phyloP scores from a whole-genome alignment of 1,284 basidiomycete species.

The Meira miltonrushii region DNA sequence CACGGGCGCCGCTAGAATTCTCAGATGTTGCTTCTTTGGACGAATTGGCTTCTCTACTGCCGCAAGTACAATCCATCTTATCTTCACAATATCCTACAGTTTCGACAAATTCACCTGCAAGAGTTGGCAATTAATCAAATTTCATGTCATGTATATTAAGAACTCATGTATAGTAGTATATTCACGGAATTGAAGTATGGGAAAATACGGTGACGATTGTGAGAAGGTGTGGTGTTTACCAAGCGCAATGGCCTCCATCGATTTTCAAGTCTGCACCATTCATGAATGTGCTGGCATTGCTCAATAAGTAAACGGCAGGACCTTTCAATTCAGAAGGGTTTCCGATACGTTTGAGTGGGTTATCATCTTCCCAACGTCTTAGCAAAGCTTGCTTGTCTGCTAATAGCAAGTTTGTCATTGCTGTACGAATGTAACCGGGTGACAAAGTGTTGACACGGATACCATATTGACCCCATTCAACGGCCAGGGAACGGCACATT shows the following conservation, averaged over 20 bases:
- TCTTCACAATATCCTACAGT: too few relatives aligned
- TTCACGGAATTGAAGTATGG: too few relatives aligned
- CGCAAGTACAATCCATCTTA: too few relatives aligned
- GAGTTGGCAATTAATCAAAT: too few relatives aligned
- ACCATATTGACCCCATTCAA: slow-evolving; percentile 8
- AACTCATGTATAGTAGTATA: too few relatives aligned
- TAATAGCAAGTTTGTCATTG: slow-evolving; percentile 10
- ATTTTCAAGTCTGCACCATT: slow-evolving; percentile 23
- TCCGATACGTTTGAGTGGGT: slow-evolving; percentile 10
- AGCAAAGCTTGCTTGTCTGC: slow-evolving; percentile 1
- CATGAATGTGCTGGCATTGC: slow-evolving; percentile 51
- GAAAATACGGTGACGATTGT: slow-evolving; percentile 14
- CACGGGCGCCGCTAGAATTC: too few relatives aligned
- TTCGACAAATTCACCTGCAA: too few relatives aligned
- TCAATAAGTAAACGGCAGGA: slow-evolving; percentile 54
- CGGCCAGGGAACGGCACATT: slow-evolving; percentile 6
- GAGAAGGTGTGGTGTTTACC: too few relatives aligned
- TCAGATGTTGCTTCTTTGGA: too few relatives aligned
- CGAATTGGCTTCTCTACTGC: too few relatives aligned
- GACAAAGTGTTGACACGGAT: slow-evolving; percentile 13
- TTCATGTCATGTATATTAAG: too few relatives aligned
- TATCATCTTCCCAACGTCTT: slow-evolving; percentile 8
- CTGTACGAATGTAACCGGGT: slow-evolving; percentile 11
- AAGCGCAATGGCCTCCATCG: slow-evolving; percentile 7
- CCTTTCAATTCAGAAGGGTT: slow-evolving; percentile 12